Evolutionary conservation across 805 yeast species (phyloP), one percentile per base, ranked within the genome.

Genomic region (Pachysolen tannophilus): DNA sequence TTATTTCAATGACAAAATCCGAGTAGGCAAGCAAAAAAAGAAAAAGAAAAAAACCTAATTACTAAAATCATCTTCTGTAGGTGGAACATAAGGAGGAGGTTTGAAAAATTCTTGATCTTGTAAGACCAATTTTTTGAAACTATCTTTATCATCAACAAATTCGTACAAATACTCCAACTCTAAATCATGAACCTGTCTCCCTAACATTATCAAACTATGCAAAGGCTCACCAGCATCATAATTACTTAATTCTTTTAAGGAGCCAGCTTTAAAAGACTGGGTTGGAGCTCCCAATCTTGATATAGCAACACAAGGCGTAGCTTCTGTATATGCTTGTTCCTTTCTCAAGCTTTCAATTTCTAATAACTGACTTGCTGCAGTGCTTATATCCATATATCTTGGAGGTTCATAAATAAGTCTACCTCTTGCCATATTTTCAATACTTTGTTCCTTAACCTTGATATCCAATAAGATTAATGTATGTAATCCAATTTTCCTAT

Each of bases 381-480:
- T 85, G 35, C 80, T 74, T 44, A 92, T 87, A 42, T 78, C 73
- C 98, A 90, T 90, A 61, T 87, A 90, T 55, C 98, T 72, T 33
- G 98, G 98, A 24, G 97, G 97, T 58, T 90, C 98, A 55, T 85
- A 90, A 25, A 90, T 84, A 32, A 81, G 63, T 56, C 92, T 74
- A 2, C 97, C 97, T 41, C 95, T 73, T 31, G 95, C 94, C 78
- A 90, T 75, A 55, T 88, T 90, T 52, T 88, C 95, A 42, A 87
- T 72, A 53, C 94, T 85, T 60, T 92, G 98, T 57, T 90, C 98
- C 58, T 92, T 92, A 30, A 90, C 98, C 57, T 90, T 90, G 56
- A 90, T 90, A 54, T 90, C 98, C 32, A 90, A 65, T 40, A 90
- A 67, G 26, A 90, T 72, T 39, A 90, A 66, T 3, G 98, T 92